Evolutionary conservation across 2,329 filamentous ascomycete genomes (phyloP), one percentile per base, ranked within the genome.

Genomic region (Diplodia intermedia): DNA sequence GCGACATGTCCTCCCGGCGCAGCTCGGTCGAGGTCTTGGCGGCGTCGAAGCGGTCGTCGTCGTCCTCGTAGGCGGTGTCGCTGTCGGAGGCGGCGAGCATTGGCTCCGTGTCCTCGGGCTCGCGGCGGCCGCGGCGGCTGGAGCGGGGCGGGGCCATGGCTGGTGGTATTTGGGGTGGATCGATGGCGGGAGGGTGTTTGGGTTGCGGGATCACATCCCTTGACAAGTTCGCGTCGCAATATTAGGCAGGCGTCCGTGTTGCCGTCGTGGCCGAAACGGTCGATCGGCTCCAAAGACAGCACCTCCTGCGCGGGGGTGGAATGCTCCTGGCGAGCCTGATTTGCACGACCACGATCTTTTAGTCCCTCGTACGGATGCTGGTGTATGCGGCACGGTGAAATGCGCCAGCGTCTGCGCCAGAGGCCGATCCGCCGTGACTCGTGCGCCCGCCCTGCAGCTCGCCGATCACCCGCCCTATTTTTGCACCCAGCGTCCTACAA

Each of bases 61-160:
- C 76, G 62, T 75, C 74, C 62, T 77, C 75, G 68, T 73, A 72
- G 12, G 29, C 54, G 40, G 68, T 67, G 20, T 71, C 69, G 65
- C 71, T 73, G 29, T 78, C 75, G 72, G 73, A 75, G 36, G 75
- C 74, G n/a, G 75, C 75, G 62, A 71, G 74, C 55, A 72, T 69
- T 11, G 72, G 67, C 72, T 74, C 56, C 50, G 70, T 26, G 68
- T 71, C 67, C 76, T 75, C 31, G 72, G 74, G 56, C 69, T 71
- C 61, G 97, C 94, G 12, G 94, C 93, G 79, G 93, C 97, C 8
- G 90, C 94, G 26, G 91, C 91, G 6, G 97, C 92, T 0, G 93
- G 93, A 77, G 94, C 97, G 1, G 91, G 93, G 78, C 97, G 62
- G 50, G 14, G 62, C 62, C 62, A 56, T 54, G 33, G 50, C 9